phyloP scores from a whole-genome alignment of 768 basidiomycete species.

The Mycena sanguinolenta region DNA sequence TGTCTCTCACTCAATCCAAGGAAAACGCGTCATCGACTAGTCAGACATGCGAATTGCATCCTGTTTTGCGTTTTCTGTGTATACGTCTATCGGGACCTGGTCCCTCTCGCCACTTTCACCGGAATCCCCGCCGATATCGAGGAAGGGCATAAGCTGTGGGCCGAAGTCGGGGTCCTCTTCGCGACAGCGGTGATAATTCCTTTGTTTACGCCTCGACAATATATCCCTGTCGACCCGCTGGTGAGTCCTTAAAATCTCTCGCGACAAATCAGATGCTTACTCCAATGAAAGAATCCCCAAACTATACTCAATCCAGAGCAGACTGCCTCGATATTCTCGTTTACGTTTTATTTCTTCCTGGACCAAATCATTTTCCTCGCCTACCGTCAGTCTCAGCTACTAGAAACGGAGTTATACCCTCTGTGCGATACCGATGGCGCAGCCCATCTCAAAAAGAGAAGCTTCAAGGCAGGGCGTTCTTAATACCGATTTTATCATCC shows the following conservation, averaged over 20 bases:
- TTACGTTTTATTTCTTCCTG: constrained; percentile 64
- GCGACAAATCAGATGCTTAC: not conserved
- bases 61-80: constrained; percentile 61
- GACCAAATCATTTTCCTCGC: constrained; percentile 63
- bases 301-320: constrained; percentile 56
- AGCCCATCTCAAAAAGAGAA: constrained; percentile 40
- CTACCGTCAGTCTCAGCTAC: constrained; percentile 57
- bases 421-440: constrained; percentile 70
- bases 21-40: constrained; percentile 50
- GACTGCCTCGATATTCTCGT: constrained; percentile 60
- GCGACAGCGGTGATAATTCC: constrained; percentile 66
- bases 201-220: constrained; percentile 66
- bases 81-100: constrained; percentile 69
- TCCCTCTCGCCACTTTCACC: constrained; percentile 68
- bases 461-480: constrained; percentile 45
- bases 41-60: constrained; percentile 61
- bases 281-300: constrained; percentile 4
- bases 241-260: constrained; percentile 32
- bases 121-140: constrained; percentile 62
- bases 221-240: constrained; percentile 68
- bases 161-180: constrained; percentile 59
- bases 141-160: constrained; percentile 66
- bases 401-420: constrained; percentile 68
- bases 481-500: not conserved
- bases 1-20: constrained; percentile 53